These are phyloP conservation scores for Cryptococcus neoformans DNA, from an alignment of 1,284 basidiomycete genomes.

Conservation along the genomic window DNA sequence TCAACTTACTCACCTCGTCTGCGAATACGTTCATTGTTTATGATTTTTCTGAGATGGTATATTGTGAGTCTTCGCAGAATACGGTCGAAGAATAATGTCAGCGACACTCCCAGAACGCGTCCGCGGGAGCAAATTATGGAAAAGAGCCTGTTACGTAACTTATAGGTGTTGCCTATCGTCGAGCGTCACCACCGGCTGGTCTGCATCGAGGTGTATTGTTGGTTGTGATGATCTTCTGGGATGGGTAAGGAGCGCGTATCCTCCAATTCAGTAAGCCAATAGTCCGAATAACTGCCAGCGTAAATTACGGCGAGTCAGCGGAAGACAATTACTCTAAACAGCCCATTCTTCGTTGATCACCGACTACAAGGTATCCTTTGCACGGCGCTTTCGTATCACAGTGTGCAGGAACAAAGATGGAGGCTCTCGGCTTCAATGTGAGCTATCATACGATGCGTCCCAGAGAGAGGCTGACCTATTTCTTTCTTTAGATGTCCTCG, in stretches of 20 bases:
- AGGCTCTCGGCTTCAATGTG: constrained; percentile 85
- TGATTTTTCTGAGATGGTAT: not conserved
- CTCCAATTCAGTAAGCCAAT: no score
- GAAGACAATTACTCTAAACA: no score
- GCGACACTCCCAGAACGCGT: not conserved
- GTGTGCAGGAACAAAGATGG: constrained; percentile 59
- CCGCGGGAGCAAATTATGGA: not conserved
- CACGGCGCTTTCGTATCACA: not conserved
- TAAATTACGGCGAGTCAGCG: no score
- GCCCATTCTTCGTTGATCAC: no score
- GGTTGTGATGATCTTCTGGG: no score
- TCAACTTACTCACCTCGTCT: constrained; percentile 46
- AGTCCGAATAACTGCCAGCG: no score
- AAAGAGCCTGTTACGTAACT: constrained; percentile 1
- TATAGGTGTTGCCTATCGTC: no score
- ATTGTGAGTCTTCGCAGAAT: not conserved
- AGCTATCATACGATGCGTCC: constrained; percentile 41
- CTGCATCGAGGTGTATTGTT: no score
- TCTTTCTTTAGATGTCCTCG: constrained; percentile 60
- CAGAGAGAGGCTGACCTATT: no score
- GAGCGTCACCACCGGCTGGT: no score
- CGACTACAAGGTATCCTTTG: no score
- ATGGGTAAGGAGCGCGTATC: no score
- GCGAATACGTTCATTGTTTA: constrained; percentile 50
- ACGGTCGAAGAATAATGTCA: constrained; percentile 1